Evolutionary conservation across 495 filamentous ascomycete species (phyloP).

Genomic region (Aspergillus affinis): DNA sequence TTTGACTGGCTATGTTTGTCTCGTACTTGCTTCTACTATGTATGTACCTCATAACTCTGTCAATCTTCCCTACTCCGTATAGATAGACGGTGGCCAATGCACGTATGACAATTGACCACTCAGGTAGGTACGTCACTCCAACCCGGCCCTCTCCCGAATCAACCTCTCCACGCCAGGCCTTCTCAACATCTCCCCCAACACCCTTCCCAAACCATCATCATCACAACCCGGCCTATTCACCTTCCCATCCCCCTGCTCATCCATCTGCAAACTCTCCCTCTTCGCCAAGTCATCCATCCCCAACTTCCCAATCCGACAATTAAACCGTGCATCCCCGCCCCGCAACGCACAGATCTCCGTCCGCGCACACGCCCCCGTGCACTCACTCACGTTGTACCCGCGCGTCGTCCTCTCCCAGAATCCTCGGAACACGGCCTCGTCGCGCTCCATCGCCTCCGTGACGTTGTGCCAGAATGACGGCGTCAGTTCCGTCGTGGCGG

Average conservation of each 20-base stretch:
- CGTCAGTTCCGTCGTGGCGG: slow-evolving; percentile 41
- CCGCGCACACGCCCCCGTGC: slow-evolving; percentile 35
- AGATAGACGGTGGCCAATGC: too few relatives aligned
- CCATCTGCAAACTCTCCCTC: not conserved
- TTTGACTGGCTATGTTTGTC: not conserved
- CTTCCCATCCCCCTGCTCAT: not conserved
- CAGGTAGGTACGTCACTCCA: too few relatives aligned
- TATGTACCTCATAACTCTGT: too few relatives aligned
- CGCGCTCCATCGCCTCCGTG: slow-evolving; percentile 41
- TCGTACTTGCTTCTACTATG: too few relatives aligned
- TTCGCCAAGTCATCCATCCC: slow-evolving; percentile 6
- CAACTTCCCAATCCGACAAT: slow-evolving; percentile 15
- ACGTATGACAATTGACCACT: too few relatives aligned
- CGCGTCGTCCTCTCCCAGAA: slow-evolving; percentile 40
- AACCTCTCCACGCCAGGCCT: slow-evolving; percentile 10
- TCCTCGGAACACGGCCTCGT: slow-evolving; percentile 35
- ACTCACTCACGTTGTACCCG: slow-evolving; percentile 33
- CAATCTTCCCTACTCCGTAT: too few relatives aligned
- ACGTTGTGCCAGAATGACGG: slow-evolving; percentile 61
- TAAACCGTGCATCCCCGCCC: slow-evolving; percentile 38
- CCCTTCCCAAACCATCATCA: slow-evolving; percentile 27
- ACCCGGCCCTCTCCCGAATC: slow-evolving; percentile 7
- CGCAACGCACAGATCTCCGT: slow-evolving; percentile 43
- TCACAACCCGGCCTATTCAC: slow-evolving; percentile 21
- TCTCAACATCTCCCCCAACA: slow-evolving; percentile 23